Evolutionary conservation across 306 rosid genomes (phyloP), one percentile per base, ranked within the genome.

Genomic region (Neltuma alba): DNA sequence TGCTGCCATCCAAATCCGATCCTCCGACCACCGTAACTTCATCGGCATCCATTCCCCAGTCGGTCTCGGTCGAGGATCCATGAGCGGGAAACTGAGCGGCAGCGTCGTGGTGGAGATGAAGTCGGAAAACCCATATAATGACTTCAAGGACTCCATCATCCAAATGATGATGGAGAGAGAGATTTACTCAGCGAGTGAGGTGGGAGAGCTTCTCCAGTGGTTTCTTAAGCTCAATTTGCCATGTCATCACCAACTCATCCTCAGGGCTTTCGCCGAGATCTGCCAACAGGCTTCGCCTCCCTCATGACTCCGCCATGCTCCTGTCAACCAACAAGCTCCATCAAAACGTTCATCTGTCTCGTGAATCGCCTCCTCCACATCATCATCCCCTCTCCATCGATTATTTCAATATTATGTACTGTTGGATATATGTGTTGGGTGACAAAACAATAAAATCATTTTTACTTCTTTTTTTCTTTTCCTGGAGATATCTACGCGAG

Each of bases 31-130:
- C n/a, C n/a, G n/a, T n/a, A n/a, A n/a, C n/a, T n/a, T n/a, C n/a
- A n/a, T n/a, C n/a, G n/a, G n/a, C n/a, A n/a, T n/a, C n/a, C n/a
- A n/a, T n/a, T n/a, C n/a, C n/a, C n/a, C n/a, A n/a, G n/a, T n/a
- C n/a, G n/a, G n/a, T n/a, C n/a, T n/a, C n/a, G n/a, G n/a, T n/a
- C n/a, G 5, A 15, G 52, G 15, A 45, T 45, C 20, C 6, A 15
- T 45, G 12, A 45, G 0, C 4, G n/a, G 37, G n/a, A 60, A 30
- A 28, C 36, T 60, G 9, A 27, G 37, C 2, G 66, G 66, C 18
- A 28, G 66, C 66, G 14, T 60, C 36, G 66, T 7, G 3, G n/a
- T 60, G 66, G 66, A 60, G 66, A 60, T 27, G 66, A 60, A 60
- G 66, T 60, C 66, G 20, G 37, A 27, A 15, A 15, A 60, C 37